These are phyloP conservation scores for Bathelium albidoporum DNA, from an alignment of 495 filamentous ascomycete species.

Conservation along the genomic window DNA sequence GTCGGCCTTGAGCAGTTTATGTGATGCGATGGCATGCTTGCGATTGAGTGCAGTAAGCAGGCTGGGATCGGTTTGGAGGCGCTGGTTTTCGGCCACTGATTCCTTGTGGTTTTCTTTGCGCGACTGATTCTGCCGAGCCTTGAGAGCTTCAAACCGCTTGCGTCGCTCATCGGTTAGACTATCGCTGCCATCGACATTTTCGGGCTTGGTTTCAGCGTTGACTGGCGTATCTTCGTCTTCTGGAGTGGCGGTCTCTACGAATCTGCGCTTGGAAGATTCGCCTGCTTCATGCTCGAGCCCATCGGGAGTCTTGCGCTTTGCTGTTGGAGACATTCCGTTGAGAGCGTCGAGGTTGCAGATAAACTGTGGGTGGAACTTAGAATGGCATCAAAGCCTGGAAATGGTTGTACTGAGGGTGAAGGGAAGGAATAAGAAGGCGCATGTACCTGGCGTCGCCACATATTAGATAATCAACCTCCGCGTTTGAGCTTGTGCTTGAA, in stretches of 20 bases:
- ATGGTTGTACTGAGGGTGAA: no score
- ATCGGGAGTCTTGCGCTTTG: conserved; percentile 3
- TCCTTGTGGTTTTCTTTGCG: conserved; percentile 58
- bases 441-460: no score
- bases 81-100: conserved; percentile 71
- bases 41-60: conserved; percentile 62
- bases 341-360: no score
- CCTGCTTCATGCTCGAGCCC: neutral
- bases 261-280: conserved; percentile 7
- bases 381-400: no score
- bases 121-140: conserved; percentile 52
- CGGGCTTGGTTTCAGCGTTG: neutral
- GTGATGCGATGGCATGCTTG: conserved; percentile 73
- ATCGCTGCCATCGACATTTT: neutral
- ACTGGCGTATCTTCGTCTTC: neutral
- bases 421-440: no score
- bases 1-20: conserved; percentile 90
- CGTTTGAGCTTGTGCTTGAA: no score
- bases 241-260: neutral
- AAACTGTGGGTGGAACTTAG: no score
- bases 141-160: conserved; percentile 68
- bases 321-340: neutral
- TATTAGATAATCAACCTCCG: no score
- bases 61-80: conserved; percentile 63
- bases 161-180: conserved; percentile 7